These are phyloP conservation scores for Metschnikowia lunata DNA, from an alignment of 805 yeast species.

Conservation along the genomic window DNA sequence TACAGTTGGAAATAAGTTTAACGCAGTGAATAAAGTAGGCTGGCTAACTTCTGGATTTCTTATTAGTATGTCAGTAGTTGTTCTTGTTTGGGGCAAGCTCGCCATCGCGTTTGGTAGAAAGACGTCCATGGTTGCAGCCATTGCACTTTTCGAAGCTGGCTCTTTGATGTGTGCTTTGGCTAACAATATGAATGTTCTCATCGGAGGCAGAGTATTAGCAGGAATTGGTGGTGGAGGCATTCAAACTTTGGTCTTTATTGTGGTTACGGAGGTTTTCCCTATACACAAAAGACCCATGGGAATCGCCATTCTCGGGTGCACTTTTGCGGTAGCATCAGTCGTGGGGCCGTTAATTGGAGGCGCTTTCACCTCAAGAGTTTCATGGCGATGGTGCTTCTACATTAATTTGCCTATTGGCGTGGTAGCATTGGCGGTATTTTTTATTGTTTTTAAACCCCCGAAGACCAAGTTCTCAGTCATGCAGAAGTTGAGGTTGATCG, in stretches of 20 bases:
- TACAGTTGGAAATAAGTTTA: slow-evolving; percentile 33
- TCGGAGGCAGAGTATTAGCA: slow-evolving; percentile 38
- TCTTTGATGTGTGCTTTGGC: slow-evolving; percentile 38
- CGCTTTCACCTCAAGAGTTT: slow-evolving; percentile 21
- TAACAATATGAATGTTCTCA: slow-evolving; percentile 32
- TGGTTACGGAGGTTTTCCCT: slow-evolving; percentile 29
- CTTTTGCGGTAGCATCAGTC: slow-evolving; percentile 22
- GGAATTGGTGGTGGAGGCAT: slow-evolving; percentile 39
- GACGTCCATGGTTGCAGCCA: slow-evolving; percentile 22
- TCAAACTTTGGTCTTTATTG: slow-evolving; percentile 25
- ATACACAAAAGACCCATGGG: slow-evolving; percentile 25
- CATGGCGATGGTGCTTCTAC: slow-evolving; percentile 29
- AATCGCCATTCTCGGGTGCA: slow-evolving; percentile 18
- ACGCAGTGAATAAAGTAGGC: slow-evolving; percentile 31
- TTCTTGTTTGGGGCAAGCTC: slow-evolving; percentile 35
- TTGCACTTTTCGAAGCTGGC: slow-evolving; percentile 29
- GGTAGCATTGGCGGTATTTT: slow-evolving; percentile 17
- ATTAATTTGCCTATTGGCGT: slow-evolving; percentile 25
- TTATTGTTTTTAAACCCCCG: slow-evolving; percentile 21
- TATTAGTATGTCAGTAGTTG: slow-evolving; percentile 30
- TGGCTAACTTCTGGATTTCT: slow-evolving; percentile 39
- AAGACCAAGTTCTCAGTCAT: slow-evolving; percentile 8
- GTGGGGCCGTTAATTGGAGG: slow-evolving; percentile 26
- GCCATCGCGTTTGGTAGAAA: slow-evolving; percentile 37
- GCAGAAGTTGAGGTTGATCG: slow-evolving; percentile 17